These are phyloP conservation scores for Athelia sp. DNA, from an alignment of 1,284 basidiomycete species.

Conservation along the genomic window DNA sequence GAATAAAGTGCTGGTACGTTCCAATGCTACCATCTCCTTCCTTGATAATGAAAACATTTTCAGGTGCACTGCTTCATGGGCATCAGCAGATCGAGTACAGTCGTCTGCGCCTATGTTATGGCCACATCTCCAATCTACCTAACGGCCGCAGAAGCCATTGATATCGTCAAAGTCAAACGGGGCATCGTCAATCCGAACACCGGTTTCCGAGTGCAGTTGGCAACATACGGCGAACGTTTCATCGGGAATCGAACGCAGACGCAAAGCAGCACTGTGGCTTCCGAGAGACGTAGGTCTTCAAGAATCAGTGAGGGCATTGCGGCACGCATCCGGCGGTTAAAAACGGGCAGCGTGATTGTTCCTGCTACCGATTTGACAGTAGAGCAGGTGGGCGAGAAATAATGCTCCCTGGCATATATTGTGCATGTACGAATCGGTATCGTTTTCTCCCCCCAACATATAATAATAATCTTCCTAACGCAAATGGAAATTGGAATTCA, in stretches of 20 bases:
- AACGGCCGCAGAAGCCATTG: slow-evolving; percentile 48
- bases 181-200: slow-evolving; percentile 57
- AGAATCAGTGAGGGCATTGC: slow-evolving; percentile 21
- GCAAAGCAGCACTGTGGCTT: background rate
- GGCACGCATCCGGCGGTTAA: slow-evolving; percentile 21
- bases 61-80: slow-evolving; percentile 80
- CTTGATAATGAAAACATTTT: background rate
- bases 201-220: slow-evolving; percentile 61
- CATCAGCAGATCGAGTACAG: slow-evolving; percentile 74
- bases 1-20: slow-evolving; percentile 58
- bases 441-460: too few relatives aligned
- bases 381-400: background rate
- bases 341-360: background rate
- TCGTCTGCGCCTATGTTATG: slow-evolving; percentile 80
- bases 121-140: slow-evolving; percentile 46
- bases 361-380: background rate
- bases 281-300: slow-evolving; percentile 6
- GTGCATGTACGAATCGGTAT: too few relatives aligned
- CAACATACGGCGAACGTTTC: slow-evolving; percentile 38
- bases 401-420: background rate
- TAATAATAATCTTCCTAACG: too few relatives aligned
- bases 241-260: slow-evolving; percentile 15
- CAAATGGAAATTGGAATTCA: too few relatives aligned
- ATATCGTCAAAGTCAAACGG: slow-evolving; percentile 50
- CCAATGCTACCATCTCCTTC: slow-evolving; percentile 21